Conservation (phyloP, 768 basidiomycete genomes). For the Auricularia heimuer region DNA sequence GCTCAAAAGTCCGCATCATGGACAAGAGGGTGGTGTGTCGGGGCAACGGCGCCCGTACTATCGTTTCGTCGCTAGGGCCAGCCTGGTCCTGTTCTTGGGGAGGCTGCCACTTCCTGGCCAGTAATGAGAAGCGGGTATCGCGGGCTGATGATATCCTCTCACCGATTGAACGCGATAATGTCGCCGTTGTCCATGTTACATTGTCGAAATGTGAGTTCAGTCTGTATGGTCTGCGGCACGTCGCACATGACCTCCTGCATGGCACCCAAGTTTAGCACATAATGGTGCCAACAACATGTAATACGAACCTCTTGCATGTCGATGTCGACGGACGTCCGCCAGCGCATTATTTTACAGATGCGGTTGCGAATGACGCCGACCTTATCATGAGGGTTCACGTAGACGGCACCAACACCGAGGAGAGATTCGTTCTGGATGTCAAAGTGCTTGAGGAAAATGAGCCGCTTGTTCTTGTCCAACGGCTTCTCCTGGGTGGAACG, state of each 20-base stretch:
- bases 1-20: neutral
- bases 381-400: neutral
- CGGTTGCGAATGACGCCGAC: neutral
- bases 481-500: neutral
- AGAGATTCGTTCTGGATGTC: neutral
- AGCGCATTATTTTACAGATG: neutral
- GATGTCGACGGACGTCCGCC: neutral
- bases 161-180: neutral
- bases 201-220: neutral
- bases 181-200: neutral
- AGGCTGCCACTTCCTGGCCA: neutral
- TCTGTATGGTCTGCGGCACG: neutral
- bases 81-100: neutral
- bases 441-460: conserved; percentile 1
- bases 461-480: conserved; percentile 1
- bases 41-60: neutral
- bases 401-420: neutral
- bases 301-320: neutral
- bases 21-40: neutral
- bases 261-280: neutral
- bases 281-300: neutral
- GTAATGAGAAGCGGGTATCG: neutral
- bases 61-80: neutral
- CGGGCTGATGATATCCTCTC: neutral
- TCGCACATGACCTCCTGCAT: neutral